These are phyloP conservation scores for Streptanthus diversifolius DNA, from an alignment of 345 rosid species.

Conservation along the genomic window DNA sequence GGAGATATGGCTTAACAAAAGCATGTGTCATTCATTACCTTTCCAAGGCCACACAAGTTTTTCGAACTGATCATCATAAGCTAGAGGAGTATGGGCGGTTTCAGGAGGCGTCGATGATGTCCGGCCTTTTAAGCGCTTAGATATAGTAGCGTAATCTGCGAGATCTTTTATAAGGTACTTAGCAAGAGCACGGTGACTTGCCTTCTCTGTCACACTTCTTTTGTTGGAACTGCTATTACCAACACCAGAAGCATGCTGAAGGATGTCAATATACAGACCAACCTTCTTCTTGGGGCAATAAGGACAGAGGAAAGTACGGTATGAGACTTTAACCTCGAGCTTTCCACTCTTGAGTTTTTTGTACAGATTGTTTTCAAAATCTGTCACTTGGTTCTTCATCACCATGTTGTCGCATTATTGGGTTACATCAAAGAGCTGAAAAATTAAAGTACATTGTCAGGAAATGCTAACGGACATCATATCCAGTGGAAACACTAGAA, in stretches of 20 bases:
- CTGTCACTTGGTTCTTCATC: conserved; percentile 33
- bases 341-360: conserved; percentile 70
- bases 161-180: conserved; percentile 67
- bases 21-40: conserved; percentile 18
- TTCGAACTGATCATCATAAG: conserved; percentile 52
- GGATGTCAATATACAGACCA: conserved; percentile 63
- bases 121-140: not conserved
- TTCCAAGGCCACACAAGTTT: conserved; percentile 58
- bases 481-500: not conserved
- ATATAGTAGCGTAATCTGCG: conserved; percentile 17
- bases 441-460: conserved; percentile 9
- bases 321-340: conserved; percentile 49
- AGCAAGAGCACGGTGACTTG: conserved; percentile 74
- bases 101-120: conserved; percentile 35
- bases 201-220: conserved; percentile 69
- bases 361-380: conserved; percentile 50
- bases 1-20: not conserved
- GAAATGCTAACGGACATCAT: not conserved
- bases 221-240: conserved; percentile 73
- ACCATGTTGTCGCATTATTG: not conserved
- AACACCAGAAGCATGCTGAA: conserved; percentile 97
- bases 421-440: conserved; percentile 1
- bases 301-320: conserved; percentile 65
- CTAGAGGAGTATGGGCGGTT: conserved; percentile 32
- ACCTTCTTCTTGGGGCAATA: conserved; percentile 72